Base-by-base conservation (phyloP, 257 asterid species). In the Perilla frutescens region DNA sequence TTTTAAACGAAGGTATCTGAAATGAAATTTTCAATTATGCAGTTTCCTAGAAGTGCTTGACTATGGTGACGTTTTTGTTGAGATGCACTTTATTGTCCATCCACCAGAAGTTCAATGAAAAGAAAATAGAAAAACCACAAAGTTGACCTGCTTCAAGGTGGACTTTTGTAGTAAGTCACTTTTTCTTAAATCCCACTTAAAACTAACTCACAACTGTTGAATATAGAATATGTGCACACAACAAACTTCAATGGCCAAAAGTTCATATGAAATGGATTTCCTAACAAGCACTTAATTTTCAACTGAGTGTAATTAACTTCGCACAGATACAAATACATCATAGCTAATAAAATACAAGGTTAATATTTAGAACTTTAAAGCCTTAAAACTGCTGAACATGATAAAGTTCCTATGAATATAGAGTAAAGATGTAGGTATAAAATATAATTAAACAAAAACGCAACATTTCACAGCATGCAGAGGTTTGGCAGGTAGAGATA, bases 161-260 rank as follows among this genome's bases (percentile, higher is more conserved):
- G 36, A 40, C 34, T 61, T 61, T 31, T 7, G 6, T 41, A 40
- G 8, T 20, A 40, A 20, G 40, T 8, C 31, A 6, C 49, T 39
- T 54, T 53, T 55, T 40, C 41, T 26, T n/a, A 26, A 68, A 68
- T 41, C 11, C 20, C 59, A 68, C 20, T 54, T 69, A 15, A 15
- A 49, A 39, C 36, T 14, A 51, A 39, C 73, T 5, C 10, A 4
- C 4, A 7, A 40, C 36, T 14, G 40, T 39, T 32, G 40, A 62
- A 36, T 3, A 34, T 5, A 58, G 44, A 58, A 12, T 58, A 34
- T 6, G 20, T 34, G 44, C 48, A 54, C 43, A 20, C 14, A 67
- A 68, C 15, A n/a, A 1, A 48, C 14, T 39, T 62, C 68, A 34
- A 70, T 56, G 44, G 41, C 6, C 20, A 43, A 44, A 56, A 26